Base-by-base conservation (phyloP, 352 stramenopile species). In the Phytophthora pini region DNA sequence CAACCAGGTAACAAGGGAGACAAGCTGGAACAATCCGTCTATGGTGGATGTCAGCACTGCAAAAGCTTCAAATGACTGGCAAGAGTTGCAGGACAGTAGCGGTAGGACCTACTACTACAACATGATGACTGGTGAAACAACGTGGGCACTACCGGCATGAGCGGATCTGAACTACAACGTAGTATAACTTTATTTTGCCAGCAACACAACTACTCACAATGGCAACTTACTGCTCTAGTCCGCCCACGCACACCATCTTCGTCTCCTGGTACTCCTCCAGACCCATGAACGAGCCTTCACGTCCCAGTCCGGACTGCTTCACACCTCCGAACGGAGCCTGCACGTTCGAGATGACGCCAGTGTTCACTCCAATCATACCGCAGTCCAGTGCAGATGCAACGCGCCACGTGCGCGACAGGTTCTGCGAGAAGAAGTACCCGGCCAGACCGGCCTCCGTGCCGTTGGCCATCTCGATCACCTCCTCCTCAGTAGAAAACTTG, bases 251-350 rank as follows among this genome's bases (percentile, higher is more conserved):
- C 39, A 99, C 81, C 76, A 99, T 98, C 76, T 99, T 99, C 20
- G 92, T 98, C 75, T 99, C 96, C 40, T 97, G 71, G 77, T 99
- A 99, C 77, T 99, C 97, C 24, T 97, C 89, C 7, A 98, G 61
- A 0, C 97, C 97, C 29, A 94, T 62, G 31, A 82, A 80, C 15
- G 88, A 94, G 65, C 91, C 97, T 56, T 99, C 94, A 53, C 91
- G 88, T 34, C 92, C 92, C 9, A 96, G 65, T 24, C 92, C 92
- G 17, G 88, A 97, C 71, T 96, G 76, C 82, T 97, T 97, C 32
- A 94, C 82, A 27, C 92, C 92, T 29, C 91, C 92, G 55, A 97
- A 98, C 17, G 89, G 87, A 65, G 95, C 91, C 46, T 97, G 86
- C 31, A 87, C 87, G 46, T 84, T 95, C 26, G 84, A 95, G 54